These are phyloP conservation scores for Blastobotrys raffinosifermentans DNA, from an alignment of 1,139 yeast species.

Conservation along the genomic window DNA sequence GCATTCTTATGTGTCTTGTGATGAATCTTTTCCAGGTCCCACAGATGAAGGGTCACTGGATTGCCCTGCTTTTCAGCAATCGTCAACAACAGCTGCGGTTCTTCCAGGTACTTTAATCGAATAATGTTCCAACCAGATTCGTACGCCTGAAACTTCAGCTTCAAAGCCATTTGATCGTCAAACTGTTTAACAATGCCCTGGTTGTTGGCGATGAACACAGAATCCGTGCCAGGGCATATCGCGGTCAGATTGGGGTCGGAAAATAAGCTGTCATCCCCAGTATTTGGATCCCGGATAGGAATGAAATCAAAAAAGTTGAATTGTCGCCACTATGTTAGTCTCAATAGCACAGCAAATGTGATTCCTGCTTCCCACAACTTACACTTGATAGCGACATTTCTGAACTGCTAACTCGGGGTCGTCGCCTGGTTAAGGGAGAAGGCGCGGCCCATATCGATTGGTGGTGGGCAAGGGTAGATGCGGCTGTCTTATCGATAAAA, in stretches of 20 bases:
- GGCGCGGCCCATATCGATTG: neutral
- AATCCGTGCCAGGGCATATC: conserved; percentile 45
- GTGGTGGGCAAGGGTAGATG: neutral
- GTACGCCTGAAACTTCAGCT: conserved; percentile 55
- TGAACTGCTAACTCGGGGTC: neutral
- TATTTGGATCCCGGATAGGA: conserved; percentile 84
- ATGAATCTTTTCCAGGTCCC: conserved; percentile 53
- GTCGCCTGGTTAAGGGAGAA: neutral
- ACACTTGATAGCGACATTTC: conserved; percentile 19
- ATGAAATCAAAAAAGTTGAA: conserved; percentile 80
- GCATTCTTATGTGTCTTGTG: conserved; percentile 24
- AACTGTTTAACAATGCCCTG: conserved; percentile 55
- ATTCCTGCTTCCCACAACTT: conserved; percentile 5
- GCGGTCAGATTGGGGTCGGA: conserved; percentile 71
- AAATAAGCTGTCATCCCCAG: conserved; percentile 53
- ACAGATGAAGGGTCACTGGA: conserved; percentile 62
- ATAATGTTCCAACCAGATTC: conserved; percentile 54
- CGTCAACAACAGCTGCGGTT: conserved; percentile 52
- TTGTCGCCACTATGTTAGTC: conserved; percentile 59
- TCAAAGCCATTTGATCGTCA: conserved; percentile 43
- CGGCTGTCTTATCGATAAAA: too few relatives aligned
- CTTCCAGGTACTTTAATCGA: conserved; percentile 44
- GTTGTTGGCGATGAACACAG: conserved; percentile 51
- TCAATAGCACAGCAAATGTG: neutral
- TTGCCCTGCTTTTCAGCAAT: conserved; percentile 65